Percentiles rank a stretch among this genome's conserved stretches.
Evolutionary conservation across 2,329 filamentous ascomycete genomes (phyloP).

Genomic region (Aspergillus calidoustus): DNA sequence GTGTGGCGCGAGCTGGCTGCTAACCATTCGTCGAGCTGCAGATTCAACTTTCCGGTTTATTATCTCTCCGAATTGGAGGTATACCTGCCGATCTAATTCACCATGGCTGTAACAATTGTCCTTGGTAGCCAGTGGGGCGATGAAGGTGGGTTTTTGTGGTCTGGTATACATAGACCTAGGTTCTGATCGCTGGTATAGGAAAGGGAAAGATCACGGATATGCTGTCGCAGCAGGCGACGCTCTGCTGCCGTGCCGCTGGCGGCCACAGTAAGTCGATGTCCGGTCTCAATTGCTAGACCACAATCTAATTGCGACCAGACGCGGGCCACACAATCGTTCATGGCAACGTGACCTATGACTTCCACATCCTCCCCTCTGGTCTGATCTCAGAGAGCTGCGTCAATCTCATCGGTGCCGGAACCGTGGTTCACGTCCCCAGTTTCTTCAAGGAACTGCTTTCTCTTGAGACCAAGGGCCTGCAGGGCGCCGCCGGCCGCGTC

Average conservation of each 20-base stretch:
- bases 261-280: constrained; percentile 48
- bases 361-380: constrained; percentile 54
- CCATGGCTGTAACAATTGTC: constrained; percentile 48
- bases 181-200: constrained; percentile 31
- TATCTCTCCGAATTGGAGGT: not conserved
- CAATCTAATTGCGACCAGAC: constrained; percentile 29
- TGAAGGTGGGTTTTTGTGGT: constrained; percentile 41
- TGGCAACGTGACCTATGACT: constrained; percentile 52
- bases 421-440: constrained; percentile 52
- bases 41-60: not conserved
- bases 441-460: constrained; percentile 54
- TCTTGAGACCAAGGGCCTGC: constrained; percentile 50
- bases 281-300: not conserved
- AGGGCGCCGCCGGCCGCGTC: constrained; percentile 46
- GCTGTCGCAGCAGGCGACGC: constrained; percentile 49
- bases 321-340: constrained; percentile 55
- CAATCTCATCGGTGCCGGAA: constrained; percentile 54
- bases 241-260: constrained; percentile 52
- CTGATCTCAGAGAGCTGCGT: constrained; percentile 50
- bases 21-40: not conserved
- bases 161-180: not conserved
- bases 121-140: constrained; percentile 55
- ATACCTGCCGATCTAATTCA: constrained; percentile 7
- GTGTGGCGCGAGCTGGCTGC: not conserved
- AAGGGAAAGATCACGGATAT: constrained; percentile 56